A percentile compares a stretch with the other conserved stretches of the same genome.
Evolutionary conservation across 331 rosid species (phyloP).

Genomic region (Acacia concinna): DNA sequence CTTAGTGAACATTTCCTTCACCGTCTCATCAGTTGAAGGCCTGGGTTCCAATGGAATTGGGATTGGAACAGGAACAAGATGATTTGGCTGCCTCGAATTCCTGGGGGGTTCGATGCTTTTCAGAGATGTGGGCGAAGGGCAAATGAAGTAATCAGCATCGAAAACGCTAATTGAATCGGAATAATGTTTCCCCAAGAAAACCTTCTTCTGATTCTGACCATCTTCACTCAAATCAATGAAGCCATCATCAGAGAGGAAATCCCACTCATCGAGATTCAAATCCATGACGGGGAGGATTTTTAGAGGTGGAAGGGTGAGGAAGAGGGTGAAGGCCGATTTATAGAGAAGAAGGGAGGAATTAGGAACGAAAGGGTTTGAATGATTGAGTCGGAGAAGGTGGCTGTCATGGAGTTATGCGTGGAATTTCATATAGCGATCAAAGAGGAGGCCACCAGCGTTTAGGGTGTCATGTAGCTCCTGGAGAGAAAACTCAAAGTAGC

Average conservation of each 20-base stretch:
- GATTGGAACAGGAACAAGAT: slow-evolving; percentile 56
- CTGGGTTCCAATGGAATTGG: slow-evolving; percentile 54
- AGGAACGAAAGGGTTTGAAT: slow-evolving; percentile 23
- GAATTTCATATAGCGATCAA: slow-evolving; percentile 28
- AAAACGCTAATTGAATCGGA: slow-evolving; percentile 41
- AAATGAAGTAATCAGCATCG: slow-evolving; percentile 57
- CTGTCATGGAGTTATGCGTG: slow-evolving; percentile 42
- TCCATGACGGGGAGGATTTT: slow-evolving; percentile 46
- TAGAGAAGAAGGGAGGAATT: background rate
- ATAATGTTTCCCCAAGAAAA: slow-evolving; percentile 30
- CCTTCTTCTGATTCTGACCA: slow-evolving; percentile 45
- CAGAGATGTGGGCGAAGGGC: slow-evolving; percentile 46
- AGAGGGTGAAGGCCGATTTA: background rate
- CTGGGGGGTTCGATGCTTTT: slow-evolving; percentile 27
- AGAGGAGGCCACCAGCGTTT: slow-evolving; percentile 28
- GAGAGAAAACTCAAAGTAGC: slow-evolving; percentile 19
- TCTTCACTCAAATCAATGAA: slow-evolving; percentile 63
- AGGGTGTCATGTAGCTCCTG: slow-evolving; percentile 28
- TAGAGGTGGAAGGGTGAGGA: slow-evolving; percentile 24
- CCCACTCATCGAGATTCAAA: slow-evolving; percentile 72
- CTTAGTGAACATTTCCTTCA: slow-evolving; percentile 9
- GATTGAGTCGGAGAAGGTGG: slow-evolving; percentile 41
- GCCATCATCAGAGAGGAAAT: slow-evolving; percentile 65
- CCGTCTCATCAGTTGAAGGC: slow-evolving; percentile 22
- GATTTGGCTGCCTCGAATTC: slow-evolving; percentile 37